Percentiles rank a stretch among this genome's conserved stretches.
phyloP scores from a whole-genome alignment of 164 flowering plant genomes.

The Echeveria elegans region DNA sequence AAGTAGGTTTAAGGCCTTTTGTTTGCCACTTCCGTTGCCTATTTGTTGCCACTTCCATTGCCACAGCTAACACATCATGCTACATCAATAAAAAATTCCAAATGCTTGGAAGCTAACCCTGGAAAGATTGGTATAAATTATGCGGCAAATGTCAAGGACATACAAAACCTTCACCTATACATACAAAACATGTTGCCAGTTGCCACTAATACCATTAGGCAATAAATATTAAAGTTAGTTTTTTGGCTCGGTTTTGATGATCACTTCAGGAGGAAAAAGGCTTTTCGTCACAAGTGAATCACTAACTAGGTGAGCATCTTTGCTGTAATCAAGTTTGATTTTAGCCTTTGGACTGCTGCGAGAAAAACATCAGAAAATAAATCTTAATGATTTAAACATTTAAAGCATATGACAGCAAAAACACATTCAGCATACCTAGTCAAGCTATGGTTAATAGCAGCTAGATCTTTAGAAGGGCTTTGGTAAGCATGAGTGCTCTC shows the following conservation, averaged over 20 bases:
- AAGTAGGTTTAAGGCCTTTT: too few relatives aligned
- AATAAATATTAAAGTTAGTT: slow-evolving; percentile 23
- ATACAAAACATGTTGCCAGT: slow-evolving; percentile 3
- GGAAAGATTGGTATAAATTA: neutral
- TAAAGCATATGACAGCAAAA: neutral
- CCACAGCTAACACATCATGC: too few relatives aligned
- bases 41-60: too few relatives aligned
- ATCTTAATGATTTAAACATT: too few relatives aligned
- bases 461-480: slow-evolving; percentile 93
- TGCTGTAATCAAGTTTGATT: neutral
- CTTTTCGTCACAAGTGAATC: slow-evolving; percentile 53
- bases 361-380: neutral
- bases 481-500: slow-evolving; percentile 96
- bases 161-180: slow-evolving; percentile 13
- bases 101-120: too few relatives aligned
- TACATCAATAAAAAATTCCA: too few relatives aligned
- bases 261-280: slow-evolving; percentile 40
- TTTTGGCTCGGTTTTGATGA: slow-evolving; percentile 48
- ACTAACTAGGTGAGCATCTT: slow-evolving; percentile 41
- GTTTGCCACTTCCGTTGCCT: too few relatives aligned
- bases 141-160: neutral
- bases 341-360: neutral
- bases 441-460: slow-evolving; percentile 73
- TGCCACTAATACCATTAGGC: neutral
- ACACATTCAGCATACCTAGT: slow-evolving; percentile 40